Base-by-base conservation (phyloP, 139 green algal species). In the Coelastrella sp. region DNA sequence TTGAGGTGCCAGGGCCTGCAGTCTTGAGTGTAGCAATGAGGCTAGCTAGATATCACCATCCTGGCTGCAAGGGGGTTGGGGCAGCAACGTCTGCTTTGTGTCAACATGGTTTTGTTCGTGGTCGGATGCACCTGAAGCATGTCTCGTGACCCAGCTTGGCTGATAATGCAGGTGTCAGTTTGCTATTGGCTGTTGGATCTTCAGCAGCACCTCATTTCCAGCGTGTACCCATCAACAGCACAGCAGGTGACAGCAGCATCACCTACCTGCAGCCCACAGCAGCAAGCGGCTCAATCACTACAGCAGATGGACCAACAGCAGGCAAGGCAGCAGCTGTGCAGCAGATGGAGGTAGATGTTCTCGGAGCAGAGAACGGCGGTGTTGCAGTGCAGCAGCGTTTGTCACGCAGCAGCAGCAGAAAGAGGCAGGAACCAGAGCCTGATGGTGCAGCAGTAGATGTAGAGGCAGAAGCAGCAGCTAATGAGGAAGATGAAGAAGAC, bases 131-230 rank as follows among this genome's bases (percentile, higher is more conserved):
- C n/a, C n/a, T n/a, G n/a, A n/a, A n/a, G n/a, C n/a, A n/a, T n/a
- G n/a, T n/a, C n/a, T n/a, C n/a, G n/a, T n/a, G n/a, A n/a, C n/a
- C n/a, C n/a, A n/a, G n/a, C n/a, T n/a, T n/a, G n/a, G n/a, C 30
- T 51, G 63, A 19, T 69, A 8, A 30, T 53, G 37, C 86, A 91
- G 90, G 83, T 45, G 74, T 76, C 7, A 76, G 72, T 1, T 38
- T 95, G 60, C 78, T 94, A 38, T 59, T 94, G 5, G 92, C 86
- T 1, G 80, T 85, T 11, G 92, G 92, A 19, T 86, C 48, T 0
- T 37, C 75, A n/a, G 87, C 79, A 2, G 91, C 90, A 76, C 92
- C 92, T 0, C 32, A 43, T 13, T 92, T 95, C 64, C 81, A 93
- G 81, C 85, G 74, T 15, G 45, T 95, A 1, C 38, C 48, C 1